phyloP scores from a whole-genome alignment of 1,284 basidiomycete genomes.

The Blastosporella zonata region DNA sequence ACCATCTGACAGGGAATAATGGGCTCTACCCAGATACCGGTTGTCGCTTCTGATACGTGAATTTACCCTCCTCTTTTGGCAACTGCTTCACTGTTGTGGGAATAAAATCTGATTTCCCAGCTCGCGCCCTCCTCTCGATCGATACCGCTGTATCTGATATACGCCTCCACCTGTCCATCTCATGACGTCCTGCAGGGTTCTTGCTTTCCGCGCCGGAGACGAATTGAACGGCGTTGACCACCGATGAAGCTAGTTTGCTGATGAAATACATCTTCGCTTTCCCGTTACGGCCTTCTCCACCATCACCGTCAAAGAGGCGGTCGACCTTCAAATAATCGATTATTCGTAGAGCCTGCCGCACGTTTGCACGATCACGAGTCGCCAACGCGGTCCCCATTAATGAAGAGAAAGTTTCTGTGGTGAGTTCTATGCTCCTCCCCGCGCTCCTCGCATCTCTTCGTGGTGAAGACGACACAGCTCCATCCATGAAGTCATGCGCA shows the following conservation, averaged over 20 bases:
- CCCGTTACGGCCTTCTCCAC: constrained; percentile 18
- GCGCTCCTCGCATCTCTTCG: constrained; percentile 36
- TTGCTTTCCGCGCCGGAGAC: constrained; percentile 22
- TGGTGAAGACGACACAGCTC: constrained; percentile 32
- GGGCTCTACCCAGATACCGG: constrained; percentile 12
- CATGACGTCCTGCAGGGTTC: constrained; percentile 6
- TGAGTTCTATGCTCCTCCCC: constrained; percentile 43
- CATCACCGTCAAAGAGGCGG: constrained; percentile 17
- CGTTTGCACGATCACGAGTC: constrained; percentile 43
- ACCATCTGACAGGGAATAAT: constrained; percentile 12
- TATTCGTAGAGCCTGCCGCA: constrained; percentile 59
- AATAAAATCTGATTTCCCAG: constrained; percentile 17
- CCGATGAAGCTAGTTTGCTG: constrained; percentile 35
- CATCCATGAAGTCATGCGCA: constrained; percentile 49
- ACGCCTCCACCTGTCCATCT: constrained; percentile 17
- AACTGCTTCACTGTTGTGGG: constrained; percentile 10
- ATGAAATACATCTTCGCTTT: constrained; percentile 34
- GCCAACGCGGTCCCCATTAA: constrained; percentile 53
- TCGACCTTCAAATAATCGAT: constrained; percentile 41
- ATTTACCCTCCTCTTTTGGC: constrained; percentile 5
- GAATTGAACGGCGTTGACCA: constrained; percentile 32
- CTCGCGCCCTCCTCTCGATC: constrained; percentile 4
- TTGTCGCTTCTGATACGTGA: constrained; percentile 10
- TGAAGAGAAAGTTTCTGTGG: constrained; percentile 46
- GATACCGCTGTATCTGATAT: constrained; percentile 15